These are phyloP conservation scores for Quercus parvula DNA, from an alignment of 306 rosid genomes.

Conservation along the genomic window DNA sequence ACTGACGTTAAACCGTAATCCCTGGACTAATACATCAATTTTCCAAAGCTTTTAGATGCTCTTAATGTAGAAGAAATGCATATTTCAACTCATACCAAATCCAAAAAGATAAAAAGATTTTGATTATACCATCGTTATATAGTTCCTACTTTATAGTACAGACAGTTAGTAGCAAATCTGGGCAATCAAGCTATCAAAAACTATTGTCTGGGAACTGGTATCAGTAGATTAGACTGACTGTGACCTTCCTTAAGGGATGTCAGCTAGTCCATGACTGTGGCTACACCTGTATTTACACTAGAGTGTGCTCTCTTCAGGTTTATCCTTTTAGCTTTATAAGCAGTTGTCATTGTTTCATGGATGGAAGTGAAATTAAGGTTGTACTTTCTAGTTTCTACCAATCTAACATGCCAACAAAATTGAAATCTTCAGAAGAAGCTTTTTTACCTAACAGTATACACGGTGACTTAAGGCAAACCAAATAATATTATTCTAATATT, in stretches of 20 bases:
- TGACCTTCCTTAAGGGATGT: neutral
- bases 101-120: neutral
- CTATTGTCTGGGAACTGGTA: neutral
- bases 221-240: neutral
- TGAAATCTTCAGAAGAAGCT: neutral
- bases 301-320: neutral
- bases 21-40: constrained; percentile 7
- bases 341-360: neutral
- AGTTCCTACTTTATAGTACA: neutral
- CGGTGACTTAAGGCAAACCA: too few relatives aligned
- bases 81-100: neutral
- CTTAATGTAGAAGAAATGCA: constrained; percentile 22
- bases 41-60: constrained; percentile 14
- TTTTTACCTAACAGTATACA: neutral
- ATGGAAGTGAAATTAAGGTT: neutral
- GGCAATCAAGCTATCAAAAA: neutral
- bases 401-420: neutral
- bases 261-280: too few relatives aligned
- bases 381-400: neutral
- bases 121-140: neutral
- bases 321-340: neutral
- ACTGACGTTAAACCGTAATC: constrained; percentile 27
- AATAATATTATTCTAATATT: too few relatives aligned
- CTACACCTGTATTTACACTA: neutral
- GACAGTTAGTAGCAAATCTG: neutral